These are phyloP conservation scores for Oropetium thomaeum DNA, from an alignment of 176 grass and related monocot species.

Conservation along the genomic window DNA sequence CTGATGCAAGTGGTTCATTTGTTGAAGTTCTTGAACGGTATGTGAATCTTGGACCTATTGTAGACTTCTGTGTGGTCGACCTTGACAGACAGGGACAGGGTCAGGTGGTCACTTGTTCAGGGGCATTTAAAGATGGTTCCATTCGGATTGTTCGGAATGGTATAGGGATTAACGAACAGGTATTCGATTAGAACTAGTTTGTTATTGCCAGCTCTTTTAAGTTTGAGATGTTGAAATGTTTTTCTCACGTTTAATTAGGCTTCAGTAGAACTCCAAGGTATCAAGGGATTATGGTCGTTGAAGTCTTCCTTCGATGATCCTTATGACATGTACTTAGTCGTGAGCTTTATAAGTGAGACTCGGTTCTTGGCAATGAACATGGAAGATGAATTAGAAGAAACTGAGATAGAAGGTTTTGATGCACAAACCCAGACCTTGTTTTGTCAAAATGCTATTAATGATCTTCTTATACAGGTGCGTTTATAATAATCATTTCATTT, in stretches of 20 bases:
- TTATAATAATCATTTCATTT: constrained; percentile 3
- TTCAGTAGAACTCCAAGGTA: constrained; percentile 95
- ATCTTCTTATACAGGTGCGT: constrained; percentile 81
- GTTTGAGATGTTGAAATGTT: constrained; percentile 21
- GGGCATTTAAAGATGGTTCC: constrained; percentile 94
- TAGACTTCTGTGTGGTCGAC: constrained; percentile 94
- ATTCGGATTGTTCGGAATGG: constrained; percentile 89
- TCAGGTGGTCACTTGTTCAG: constrained; percentile 92
- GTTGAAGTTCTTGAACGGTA: constrained; percentile 90
- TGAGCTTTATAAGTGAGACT: constrained; percentile 98
- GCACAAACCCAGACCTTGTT: constrained; percentile 87
- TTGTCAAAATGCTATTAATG: constrained; percentile 87
- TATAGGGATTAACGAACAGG: constrained; percentile 94
- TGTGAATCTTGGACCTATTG: constrained; percentile 93
- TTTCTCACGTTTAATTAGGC: constrained; percentile 49
- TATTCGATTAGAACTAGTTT: constrained; percentile 24
- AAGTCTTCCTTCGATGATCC: constrained; percentile 71
- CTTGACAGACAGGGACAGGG: constrained; percentile 97
- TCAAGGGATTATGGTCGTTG: constrained; percentile 93
- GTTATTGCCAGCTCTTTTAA: constrained; percentile 1
- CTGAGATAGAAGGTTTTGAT: constrained; percentile 89
- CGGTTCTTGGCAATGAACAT: constrained; percentile 97
- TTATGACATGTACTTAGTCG: constrained; percentile 78
- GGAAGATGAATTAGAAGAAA: constrained; percentile 95
- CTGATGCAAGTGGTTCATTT: constrained; percentile 85